These are phyloP conservation scores for Microbotryum lychnidis-dioicae DNA, from an alignment of 1,284 basidiomycete genomes.

Conservation along the genomic window DNA sequence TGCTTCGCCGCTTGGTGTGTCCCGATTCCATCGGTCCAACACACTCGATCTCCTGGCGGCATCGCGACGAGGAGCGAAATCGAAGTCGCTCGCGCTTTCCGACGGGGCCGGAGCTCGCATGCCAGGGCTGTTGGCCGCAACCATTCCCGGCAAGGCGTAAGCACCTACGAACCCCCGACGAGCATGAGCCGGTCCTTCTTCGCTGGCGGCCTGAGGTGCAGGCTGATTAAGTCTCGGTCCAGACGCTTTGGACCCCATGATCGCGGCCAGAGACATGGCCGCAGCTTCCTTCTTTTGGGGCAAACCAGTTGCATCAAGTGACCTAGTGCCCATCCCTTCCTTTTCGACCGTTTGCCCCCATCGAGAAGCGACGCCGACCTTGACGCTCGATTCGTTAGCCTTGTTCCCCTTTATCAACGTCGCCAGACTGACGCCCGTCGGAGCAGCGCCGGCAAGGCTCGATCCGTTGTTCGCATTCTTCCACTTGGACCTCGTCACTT, in stretches of 20 bases:
- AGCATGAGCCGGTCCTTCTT: constrained; percentile 10
- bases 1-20: constrained; percentile 8
- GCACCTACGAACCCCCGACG: constrained; percentile 1
- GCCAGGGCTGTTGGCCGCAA: background rate
- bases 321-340: no score
- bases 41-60: constrained; percentile 18
- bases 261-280: constrained; percentile 6
- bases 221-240: constrained; percentile 14
- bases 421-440: background rate
- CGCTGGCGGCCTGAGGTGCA: background rate
- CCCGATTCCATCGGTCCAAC: constrained; percentile 19
- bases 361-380: no score
- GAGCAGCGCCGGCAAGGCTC: background rate
- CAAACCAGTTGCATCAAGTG: no score
- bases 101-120: background rate
- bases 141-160: constrained; percentile 9
- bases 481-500: constrained; percentile 15
- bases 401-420: background rate
- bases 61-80: background rate
- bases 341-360: no score
- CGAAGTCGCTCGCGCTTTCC: background rate
- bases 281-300: no score
- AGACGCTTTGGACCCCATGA: constrained; percentile 14
- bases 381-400: background rate
- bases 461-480: background rate